Evolutionary conservation across 441 rosid species (phyloP).

Genomic region (Erodium moschatum): DNA sequence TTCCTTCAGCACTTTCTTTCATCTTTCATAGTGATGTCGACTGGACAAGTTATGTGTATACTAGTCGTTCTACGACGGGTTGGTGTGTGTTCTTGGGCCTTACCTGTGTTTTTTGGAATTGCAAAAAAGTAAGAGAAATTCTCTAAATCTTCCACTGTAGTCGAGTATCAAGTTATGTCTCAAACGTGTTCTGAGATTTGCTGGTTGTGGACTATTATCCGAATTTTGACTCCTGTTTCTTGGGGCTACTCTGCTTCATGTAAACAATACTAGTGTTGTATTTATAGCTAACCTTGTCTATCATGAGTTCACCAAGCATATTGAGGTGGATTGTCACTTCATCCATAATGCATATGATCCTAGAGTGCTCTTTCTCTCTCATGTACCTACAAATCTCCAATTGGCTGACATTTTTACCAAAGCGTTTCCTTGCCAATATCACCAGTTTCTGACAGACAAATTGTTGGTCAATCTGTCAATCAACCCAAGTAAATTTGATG

Average conservation of each 20-base stretch:
- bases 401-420: not conserved
- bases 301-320: not conserved
- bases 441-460: not conserved
- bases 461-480: too few species aligned
- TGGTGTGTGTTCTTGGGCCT: constrained; percentile 5
- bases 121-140: not conserved
- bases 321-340: constrained; percentile 3
- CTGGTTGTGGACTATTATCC: not conserved
- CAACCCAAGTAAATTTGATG: too few species aligned
- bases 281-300: not conserved
- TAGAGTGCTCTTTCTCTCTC: not conserved
- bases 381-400: not conserved
- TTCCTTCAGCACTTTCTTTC: too few species aligned
- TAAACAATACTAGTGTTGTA: not conserved
- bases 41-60: too few species aligned
- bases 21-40: too few species aligned
- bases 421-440: not conserved
- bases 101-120: not conserved
- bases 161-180: not conserved
- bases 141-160: not conserved
- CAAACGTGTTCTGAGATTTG: not conserved
- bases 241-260: not conserved
- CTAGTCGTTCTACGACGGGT: not conserved
- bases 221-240: not conserved
- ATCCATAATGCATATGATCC: not conserved